These are phyloP conservation scores for Spizellomyces punctatus DNA, from an alignment of 192 early-diverging fungal species.

Conservation along the genomic window DNA sequence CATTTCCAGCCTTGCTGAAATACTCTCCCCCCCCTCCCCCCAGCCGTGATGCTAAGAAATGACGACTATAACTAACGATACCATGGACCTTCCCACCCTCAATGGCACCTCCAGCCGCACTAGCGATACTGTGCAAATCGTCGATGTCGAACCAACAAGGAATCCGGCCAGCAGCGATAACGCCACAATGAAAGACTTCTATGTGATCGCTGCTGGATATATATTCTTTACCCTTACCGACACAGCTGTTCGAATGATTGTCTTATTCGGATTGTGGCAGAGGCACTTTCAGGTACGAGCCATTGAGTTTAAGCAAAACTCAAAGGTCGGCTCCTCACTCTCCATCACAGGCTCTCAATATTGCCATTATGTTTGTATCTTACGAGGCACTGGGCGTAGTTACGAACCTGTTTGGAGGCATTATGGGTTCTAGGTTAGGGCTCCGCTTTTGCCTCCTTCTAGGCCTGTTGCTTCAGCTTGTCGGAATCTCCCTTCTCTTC, in stretches of 20 bases:
- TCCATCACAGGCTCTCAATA: slow-evolving; percentile 38
- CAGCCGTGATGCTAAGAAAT: neutral
- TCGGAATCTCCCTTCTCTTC: slow-evolving; percentile 46
- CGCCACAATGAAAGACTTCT: slow-evolving; percentile 31
- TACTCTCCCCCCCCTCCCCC: neutral
- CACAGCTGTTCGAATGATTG: slow-evolving; percentile 50
- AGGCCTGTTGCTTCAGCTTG: slow-evolving; percentile 40
- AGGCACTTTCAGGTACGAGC: slow-evolving; percentile 25
- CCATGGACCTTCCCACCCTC: too few species aligned
- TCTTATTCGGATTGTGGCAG: slow-evolving; percentile 43
- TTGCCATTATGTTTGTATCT: slow-evolving; percentile 48
- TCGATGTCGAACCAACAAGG: too few species aligned
- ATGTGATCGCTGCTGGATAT: slow-evolving; percentile 41
- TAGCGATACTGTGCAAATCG: too few species aligned
- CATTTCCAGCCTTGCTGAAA: neutral
- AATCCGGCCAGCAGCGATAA: too few species aligned
- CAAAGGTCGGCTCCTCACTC: neutral
- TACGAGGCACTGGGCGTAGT: slow-evolving; percentile 51
- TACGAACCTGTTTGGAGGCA: slow-evolving; percentile 49
- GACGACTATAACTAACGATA: too few species aligned
- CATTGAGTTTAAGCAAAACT: neutral
- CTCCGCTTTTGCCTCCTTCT: slow-evolving; percentile 36
- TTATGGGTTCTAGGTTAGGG: slow-evolving; percentile 43
- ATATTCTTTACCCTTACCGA: slow-evolving; percentile 50
- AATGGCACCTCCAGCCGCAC: too few species aligned